These are phyloP conservation scores for Plasmodium gallinaceum DNA, from an alignment of 169 alveolate species.

Conservation along the genomic window DNA sequence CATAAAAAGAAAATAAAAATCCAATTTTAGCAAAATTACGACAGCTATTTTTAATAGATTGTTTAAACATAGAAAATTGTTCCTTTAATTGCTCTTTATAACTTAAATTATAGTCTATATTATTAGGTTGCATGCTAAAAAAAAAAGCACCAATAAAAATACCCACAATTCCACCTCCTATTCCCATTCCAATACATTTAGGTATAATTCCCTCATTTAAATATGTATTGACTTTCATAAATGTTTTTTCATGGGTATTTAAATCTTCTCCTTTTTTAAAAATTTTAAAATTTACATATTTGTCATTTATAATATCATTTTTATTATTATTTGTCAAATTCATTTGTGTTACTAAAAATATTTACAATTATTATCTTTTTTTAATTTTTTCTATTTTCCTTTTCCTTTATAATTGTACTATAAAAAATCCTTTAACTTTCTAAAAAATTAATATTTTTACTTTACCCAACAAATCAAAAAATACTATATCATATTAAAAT, in stretches of 20 bases:
- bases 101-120: slow-evolving; percentile 64
- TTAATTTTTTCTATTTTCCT: slow-evolving; percentile 12
- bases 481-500: no score
- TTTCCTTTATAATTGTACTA: no score
- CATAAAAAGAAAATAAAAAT: slow-evolving; percentile 40
- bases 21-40: slow-evolving; percentile 55
- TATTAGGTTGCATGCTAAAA: slow-evolving; percentile 68
- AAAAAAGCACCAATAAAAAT: slow-evolving; percentile 49
- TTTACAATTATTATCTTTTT: slow-evolving; percentile 37
- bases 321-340: neutral
- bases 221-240: slow-evolving; percentile 63
- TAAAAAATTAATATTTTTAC: no score
- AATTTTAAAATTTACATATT: slow-evolving; percentile 58
- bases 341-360: no score
- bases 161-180: slow-evolving; percentile 75
- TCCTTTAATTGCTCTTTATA: slow-evolving; percentile 62
- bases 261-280: slow-evolving; percentile 74
- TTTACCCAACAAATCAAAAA: no score
- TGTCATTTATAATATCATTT: slow-evolving; percentile 34
- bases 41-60: slow-evolving; percentile 61
- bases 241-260: slow-evolving; percentile 50
- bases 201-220: slow-evolving; percentile 67
- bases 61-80: slow-evolving; percentile 66
- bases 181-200: slow-evolving; percentile 72
- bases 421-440: no score